Evolutionary conservation across 306 rosid species (phyloP).

Genomic region (Fragaria ananassa): DNA sequence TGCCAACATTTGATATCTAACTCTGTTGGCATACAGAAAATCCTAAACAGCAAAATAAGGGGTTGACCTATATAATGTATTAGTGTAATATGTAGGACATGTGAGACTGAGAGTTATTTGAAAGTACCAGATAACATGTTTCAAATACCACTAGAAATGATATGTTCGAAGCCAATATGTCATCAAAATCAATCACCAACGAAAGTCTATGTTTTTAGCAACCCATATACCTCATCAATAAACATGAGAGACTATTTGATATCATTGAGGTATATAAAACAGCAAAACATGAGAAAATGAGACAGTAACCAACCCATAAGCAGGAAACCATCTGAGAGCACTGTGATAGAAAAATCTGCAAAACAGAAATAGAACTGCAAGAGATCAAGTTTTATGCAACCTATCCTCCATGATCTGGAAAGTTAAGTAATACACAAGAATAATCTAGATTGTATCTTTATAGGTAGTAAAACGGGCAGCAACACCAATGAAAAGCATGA

Average conservation of each 20-base stretch:
- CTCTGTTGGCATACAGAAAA: neutral
- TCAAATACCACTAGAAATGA: neutral
- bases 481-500: neutral
- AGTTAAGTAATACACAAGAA: neutral
- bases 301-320: constrained; percentile 61
- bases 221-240: neutral
- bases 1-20: neutral
- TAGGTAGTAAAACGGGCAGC: neutral
- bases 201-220: neutral
- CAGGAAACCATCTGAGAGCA: constrained; percentile 90
- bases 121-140: neutral
- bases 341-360: constrained; percentile 91
- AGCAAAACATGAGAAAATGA: constrained; percentile 10
- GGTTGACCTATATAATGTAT: neutral
- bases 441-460: neutral
- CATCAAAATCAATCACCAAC: neutral
- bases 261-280: neutral
- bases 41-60: neutral
- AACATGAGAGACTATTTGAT: neutral
- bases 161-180: neutral
- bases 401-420: no score
- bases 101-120: neutral
- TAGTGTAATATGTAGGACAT: neutral
- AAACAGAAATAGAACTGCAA: constrained; percentile 15
- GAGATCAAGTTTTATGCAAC: neutral